Base-by-base conservation (phyloP, 2,329 filamentous ascomycete genomes). In the Penicillium crustosum region DNA sequence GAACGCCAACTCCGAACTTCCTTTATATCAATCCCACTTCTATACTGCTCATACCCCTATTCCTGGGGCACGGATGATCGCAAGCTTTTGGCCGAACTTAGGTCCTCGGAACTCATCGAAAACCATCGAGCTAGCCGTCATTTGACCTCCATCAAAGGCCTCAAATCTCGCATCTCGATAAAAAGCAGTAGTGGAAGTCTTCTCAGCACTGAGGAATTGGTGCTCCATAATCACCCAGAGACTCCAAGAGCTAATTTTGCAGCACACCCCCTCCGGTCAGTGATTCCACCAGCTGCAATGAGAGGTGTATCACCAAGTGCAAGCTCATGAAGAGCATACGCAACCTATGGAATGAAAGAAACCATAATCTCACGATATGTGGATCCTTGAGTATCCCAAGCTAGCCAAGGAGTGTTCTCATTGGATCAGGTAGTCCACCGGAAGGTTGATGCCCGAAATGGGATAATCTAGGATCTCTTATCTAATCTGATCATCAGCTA, bases 201-300 rank as follows among this genome's bases (percentile, higher is more conserved):
- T 81, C 0, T 68, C 67, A 0, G 73, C 64, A 1, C 83, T 83
- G 0, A 89, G 78, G 51, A 86, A 84, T 10, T 83, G 77, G 0
- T 86, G 89, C 0, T 86, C 87, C 74, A 89, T 78, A 0, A 79
- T 82, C 0, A 81, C 77, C 0, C 86, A 0, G 75, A 69, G 6
- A 4, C 21, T 10, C 12, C 21, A 42, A 25, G 13, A 25, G 21
- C 13, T 1, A 17, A 42, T 42, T 21, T 13, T 2, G 21, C 7
- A 10, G 21, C 15, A 17, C 6, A 1, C 0, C 79, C 79, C 27
- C 79, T 68, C 0, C 79, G 80, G 53, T 83, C 80, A 0, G 75
- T 71, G 27, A 84, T 78, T 1, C 80, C 81, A 8, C 81, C 81
- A 0, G 80, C 79, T 0, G 79, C 81, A 12, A 83, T 58, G 0